These are phyloP conservation scores for Tetrahymena malaccensis DNA, from an alignment of 73 alveolate species.

Conservation along the genomic window DNA sequence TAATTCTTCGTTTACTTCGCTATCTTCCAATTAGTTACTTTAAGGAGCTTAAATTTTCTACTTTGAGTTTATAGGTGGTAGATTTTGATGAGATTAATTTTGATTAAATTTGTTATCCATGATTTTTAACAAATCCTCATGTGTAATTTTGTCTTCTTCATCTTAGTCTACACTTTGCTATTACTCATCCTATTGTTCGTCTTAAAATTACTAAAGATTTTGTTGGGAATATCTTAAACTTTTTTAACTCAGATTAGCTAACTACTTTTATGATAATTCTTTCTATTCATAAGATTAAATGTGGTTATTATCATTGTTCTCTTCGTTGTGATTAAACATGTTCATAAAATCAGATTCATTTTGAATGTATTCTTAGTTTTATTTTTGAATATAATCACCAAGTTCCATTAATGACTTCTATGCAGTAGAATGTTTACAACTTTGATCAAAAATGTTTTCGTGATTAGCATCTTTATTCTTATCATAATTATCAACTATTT, in stretches of 20 bases:
- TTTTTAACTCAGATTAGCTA: background rate
- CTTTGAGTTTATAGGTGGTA: background rate
- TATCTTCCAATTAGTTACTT: background rate
- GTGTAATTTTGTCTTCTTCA: background rate
- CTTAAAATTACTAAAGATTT: background rate
- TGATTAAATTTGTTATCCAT: background rate
- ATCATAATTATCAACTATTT: background rate
- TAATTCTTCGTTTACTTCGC: background rate
- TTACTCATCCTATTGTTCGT: background rate
- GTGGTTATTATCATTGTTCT: background rate
- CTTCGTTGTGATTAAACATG: background rate
- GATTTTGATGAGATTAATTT: background rate
- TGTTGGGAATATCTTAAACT: background rate
- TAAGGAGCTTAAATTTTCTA: background rate
- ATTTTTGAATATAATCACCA: background rate
- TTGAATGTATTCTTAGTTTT: background rate
- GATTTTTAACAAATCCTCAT: background rate
- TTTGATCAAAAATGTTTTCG: background rate
- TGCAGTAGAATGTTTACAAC: background rate
- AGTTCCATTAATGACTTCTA: background rate
- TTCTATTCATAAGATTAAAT: background rate
- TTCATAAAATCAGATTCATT: background rate
- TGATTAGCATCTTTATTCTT: background rate
- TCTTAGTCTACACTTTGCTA: background rate
- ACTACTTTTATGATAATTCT: background rate